These are phyloP conservation scores for Rhodotorula kratochvilovae DNA, from an alignment of 768 basidiomycete genomes.

Conservation along the genomic window DNA sequence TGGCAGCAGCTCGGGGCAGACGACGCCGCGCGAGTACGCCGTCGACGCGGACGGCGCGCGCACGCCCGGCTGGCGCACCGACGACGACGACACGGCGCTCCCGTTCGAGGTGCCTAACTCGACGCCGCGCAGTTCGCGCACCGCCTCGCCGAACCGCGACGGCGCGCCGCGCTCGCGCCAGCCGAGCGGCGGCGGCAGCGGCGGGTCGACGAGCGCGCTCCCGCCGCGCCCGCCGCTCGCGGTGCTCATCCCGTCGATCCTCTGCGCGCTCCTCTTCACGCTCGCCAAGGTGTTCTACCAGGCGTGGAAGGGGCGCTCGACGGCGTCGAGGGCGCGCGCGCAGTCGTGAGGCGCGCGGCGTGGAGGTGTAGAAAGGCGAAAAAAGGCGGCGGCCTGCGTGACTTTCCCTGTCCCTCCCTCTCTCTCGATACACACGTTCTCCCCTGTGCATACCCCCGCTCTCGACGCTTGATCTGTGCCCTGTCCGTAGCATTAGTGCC, in stretches of 20 bases:
- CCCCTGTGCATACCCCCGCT: not conserved
- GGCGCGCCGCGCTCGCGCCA: not conserved
- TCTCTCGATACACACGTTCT: not conserved
- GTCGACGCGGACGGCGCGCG: not conserved
- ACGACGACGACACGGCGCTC: slow-evolving; percentile 19
- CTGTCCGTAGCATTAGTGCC: not conserved
- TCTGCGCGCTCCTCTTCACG: slow-evolving; percentile 27
- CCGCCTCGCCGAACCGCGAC: slow-evolving; percentile 13
- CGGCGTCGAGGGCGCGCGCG: not conserved
- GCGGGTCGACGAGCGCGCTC: not conserved
- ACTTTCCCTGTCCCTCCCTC: not conserved
- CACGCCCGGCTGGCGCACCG: slow-evolving; percentile 20
- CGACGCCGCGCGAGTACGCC: not conserved
- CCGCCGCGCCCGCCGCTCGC: slow-evolving; percentile 32
- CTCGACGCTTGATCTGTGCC: not conserved
- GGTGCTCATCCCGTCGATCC: slow-evolving; percentile 26
- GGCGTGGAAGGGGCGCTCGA: not conserved
- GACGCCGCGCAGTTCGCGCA: slow-evolving; percentile 2
- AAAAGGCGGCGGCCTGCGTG: not conserved
- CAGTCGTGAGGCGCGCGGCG: not conserved
- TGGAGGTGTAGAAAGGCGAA: not conserved
- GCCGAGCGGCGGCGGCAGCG: not conserved
- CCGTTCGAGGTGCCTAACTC: slow-evolving; percentile 18
- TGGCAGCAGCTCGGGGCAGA: not conserved
- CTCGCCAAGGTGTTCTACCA: slow-evolving; percentile 10